Conservation (phyloP, 148 eudicot species). For the Silene uniflora region DNA sequence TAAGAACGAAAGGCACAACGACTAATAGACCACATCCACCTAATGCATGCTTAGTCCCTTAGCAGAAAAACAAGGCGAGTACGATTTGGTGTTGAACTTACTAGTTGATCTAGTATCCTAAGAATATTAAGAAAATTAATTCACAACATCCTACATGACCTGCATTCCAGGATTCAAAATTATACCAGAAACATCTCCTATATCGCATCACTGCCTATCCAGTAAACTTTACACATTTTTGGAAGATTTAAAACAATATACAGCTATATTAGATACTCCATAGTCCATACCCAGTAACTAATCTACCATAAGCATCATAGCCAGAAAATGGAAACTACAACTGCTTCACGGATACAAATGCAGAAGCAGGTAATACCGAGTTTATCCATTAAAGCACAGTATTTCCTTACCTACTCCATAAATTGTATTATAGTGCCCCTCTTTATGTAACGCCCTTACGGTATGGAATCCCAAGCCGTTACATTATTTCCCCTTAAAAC, state of each 20-base stretch:
- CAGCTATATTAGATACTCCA: not conserved
- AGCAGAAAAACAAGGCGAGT: not conserved
- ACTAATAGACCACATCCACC: not conserved
- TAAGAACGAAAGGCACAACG: not conserved
- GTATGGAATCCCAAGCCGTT: not conserved
- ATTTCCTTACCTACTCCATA: not conserved
- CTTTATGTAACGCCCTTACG: not conserved
- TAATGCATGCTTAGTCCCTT: not conserved
- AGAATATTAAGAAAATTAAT: not conserved
- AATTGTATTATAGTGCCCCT: not conserved
- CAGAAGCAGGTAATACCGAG: conserved; percentile 1
- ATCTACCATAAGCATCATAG: not conserved
- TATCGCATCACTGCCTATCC: not conserved
- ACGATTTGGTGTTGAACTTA: not conserved
- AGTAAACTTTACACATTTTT: not conserved
- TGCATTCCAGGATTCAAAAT: not conserved
- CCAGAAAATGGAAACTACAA: not conserved
- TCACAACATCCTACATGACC: too few species aligned
- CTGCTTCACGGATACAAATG: not conserved
- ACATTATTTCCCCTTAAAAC: not conserved
- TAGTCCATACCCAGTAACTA: not conserved
- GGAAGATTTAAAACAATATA: not conserved
- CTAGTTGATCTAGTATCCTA: not conserved
- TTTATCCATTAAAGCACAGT: not conserved
- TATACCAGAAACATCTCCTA: not conserved